A percentile compares a stretch with the other conserved stretches of the same genome.
phyloP scores from a whole-genome alignment of 345 rosid species.

The Diplotaxis tenuifolia region DNA sequence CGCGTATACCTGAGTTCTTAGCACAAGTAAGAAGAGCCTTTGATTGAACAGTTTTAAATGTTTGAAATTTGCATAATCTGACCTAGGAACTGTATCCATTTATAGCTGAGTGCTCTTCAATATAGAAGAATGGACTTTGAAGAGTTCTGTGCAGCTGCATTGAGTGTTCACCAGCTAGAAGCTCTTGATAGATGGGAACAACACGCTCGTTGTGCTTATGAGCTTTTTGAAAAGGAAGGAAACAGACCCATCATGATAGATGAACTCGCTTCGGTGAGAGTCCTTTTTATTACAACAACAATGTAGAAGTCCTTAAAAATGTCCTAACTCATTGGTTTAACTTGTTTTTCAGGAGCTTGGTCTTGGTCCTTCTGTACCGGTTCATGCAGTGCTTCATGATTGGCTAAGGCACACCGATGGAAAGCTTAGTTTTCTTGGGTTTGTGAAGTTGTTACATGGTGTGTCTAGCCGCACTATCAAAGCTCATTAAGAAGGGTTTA shows the following conservation, averaged over 20 bases:
- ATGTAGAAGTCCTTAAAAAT: slow-evolving; percentile 2
- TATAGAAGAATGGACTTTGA: slow-evolving; percentile 28
- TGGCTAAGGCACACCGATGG: slow-evolving; percentile 97
- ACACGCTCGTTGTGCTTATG: slow-evolving; percentile 87
- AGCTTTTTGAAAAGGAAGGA: slow-evolving; percentile 90
- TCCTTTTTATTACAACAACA: not conserved
- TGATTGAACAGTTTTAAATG: not conserved
- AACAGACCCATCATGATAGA: slow-evolving; percentile 86
- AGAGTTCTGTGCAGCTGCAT: slow-evolving; percentile 13
- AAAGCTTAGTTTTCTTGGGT: slow-evolving; percentile 90
- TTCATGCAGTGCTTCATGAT: slow-evolving; percentile 85
- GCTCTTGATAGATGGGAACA: slow-evolving; percentile 31
- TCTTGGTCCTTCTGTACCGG: slow-evolving; percentile 80
- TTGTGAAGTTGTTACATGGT: slow-evolving; percentile 84
- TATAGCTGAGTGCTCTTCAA: slow-evolving; percentile 82
- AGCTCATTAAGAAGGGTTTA: slow-evolving; percentile 43
- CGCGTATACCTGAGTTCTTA: slow-evolving; percentile 80
- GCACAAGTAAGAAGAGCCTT: slow-evolving; percentile 62
- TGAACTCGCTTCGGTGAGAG: slow-evolving; percentile 76
- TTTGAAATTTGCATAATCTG: not conserved
- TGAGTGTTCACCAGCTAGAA: slow-evolving; percentile 18
- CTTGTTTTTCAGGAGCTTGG: slow-evolving; percentile 76
- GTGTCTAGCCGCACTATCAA: slow-evolving; percentile 66
- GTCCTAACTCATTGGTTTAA: not conserved
- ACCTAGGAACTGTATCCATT: not conserved